A percentile compares a stretch with the other conserved stretches of the same genome.
Conservation (phyloP, 2,329 filamentous ascomycete genomes). For the Alternaria arbusti region DNA sequence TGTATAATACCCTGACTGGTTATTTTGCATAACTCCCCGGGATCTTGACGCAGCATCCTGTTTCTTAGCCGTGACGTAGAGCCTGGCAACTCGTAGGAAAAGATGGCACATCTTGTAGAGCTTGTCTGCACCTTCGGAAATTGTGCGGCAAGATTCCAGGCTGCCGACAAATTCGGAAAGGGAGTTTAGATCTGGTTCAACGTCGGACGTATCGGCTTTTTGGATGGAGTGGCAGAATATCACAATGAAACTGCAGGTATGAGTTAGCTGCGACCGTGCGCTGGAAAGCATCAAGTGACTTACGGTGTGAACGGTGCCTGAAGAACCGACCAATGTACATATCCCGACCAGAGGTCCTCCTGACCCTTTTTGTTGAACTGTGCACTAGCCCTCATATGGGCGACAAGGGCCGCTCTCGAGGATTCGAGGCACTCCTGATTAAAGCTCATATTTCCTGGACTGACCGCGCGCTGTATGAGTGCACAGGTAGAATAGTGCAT, state of each 20-base stretch:
- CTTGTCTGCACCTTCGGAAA: slow-evolving; percentile 66
- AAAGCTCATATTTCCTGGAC: slow-evolving; percentile 40
- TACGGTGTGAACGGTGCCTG: slow-evolving; percentile 56
- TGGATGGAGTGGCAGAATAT: slow-evolving; percentile 60
- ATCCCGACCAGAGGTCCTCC: slow-evolving; percentile 44
- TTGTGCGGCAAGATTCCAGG: slow-evolving; percentile 58
- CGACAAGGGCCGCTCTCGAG: slow-evolving; percentile 38
- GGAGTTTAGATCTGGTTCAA: slow-evolving; percentile 61
- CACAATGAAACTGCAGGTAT: slow-evolving; percentile 50
- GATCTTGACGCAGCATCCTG: slow-evolving; percentile 44
- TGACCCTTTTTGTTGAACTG: slow-evolving; percentile 42
- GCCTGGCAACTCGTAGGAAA: slow-evolving; percentile 65
- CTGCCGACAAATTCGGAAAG: slow-evolving; percentile 65
- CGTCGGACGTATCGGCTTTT: slow-evolving; percentile 59
- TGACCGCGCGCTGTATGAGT: slow-evolving; percentile 42
- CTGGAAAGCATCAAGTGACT: not conserved
- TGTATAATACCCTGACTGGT: slow-evolving; percentile 19
- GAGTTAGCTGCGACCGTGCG: not conserved
- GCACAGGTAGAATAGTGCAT: slow-evolving; percentile 43
- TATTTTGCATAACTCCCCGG: slow-evolving; percentile 3
- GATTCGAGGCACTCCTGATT: slow-evolving; percentile 41
- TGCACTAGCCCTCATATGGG: slow-evolving; percentile 36
- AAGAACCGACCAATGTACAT: slow-evolving; percentile 38
- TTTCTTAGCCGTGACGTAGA: slow-evolving; percentile 67
- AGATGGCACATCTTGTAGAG: slow-evolving; percentile 68